Conservation (phyloP, 169 alveolate species). For the Eimeria sp. region DNA sequence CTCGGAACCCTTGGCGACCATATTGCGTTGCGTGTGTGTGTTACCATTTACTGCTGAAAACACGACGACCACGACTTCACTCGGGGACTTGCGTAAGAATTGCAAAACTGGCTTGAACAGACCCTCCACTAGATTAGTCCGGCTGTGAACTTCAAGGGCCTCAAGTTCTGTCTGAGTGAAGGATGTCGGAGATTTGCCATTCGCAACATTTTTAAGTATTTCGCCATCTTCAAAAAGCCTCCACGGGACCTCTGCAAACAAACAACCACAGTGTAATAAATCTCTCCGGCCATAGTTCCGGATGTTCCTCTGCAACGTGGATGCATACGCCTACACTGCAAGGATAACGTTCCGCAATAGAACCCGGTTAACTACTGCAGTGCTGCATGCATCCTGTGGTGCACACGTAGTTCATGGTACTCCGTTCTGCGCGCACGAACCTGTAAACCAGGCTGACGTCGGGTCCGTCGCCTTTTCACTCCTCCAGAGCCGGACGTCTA, state of each 20-base stretch:
- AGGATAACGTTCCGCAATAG: background rate
- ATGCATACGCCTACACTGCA: background rate
- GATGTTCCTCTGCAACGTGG: background rate
- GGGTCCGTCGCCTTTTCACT: background rate
- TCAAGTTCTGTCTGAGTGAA: background rate
- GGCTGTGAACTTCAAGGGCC: constrained; percentile 60
- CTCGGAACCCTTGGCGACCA: constrained; percentile 46
- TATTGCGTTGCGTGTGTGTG: constrained; percentile 23
- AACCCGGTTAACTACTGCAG: background rate
- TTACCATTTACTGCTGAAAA: constrained; percentile 79
- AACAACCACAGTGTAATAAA: background rate
- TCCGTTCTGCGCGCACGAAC: background rate
- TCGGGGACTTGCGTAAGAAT: constrained; percentile 58
- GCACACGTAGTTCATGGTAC: background rate
- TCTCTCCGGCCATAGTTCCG: background rate
- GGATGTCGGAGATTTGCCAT: background rate
- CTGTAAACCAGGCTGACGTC: constrained; percentile 54
- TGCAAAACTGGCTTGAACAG: constrained; percentile 73
- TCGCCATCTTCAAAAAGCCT: constrained; percentile 69
- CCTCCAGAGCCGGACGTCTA: constrained; percentile 78
- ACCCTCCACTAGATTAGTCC: constrained; percentile 70
- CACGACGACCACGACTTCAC: constrained; percentile 78
- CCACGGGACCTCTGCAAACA: constrained; percentile 82
- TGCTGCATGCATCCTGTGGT: background rate
- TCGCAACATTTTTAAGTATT: background rate